Percentiles rank a stretch among this genome's conserved stretches.
Conservation (phyloP, 495 filamentous ascomycete genomes). For the Patellaria atrata region DNA sequence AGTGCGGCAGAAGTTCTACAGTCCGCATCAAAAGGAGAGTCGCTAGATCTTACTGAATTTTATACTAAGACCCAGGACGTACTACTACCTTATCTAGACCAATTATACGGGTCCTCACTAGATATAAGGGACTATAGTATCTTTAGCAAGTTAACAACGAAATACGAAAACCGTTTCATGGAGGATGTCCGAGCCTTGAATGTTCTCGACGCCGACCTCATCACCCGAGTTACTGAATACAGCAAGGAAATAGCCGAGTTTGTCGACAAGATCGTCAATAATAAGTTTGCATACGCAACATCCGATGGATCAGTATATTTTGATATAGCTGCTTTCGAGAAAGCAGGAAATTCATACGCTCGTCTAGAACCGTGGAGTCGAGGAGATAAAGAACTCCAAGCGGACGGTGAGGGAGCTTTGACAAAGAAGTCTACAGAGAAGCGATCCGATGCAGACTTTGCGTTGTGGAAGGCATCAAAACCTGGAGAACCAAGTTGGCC, state of each 20-base stretch:
- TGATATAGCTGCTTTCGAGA: slow-evolving; percentile 78
- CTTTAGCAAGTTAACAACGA: slow-evolving; percentile 66
- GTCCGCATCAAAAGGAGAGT: slow-evolving; percentile 7
- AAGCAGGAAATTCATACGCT: slow-evolving; percentile 69
- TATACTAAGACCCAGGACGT: slow-evolving; percentile 45
- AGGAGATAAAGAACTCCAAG: slow-evolving; percentile 65
- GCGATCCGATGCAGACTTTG: slow-evolving; percentile 67
- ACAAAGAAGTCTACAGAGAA: slow-evolving; percentile 52
- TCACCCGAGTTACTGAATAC: slow-evolving; percentile 85
- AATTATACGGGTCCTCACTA: slow-evolving; percentile 55
- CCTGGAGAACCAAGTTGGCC: slow-evolving; percentile 85
- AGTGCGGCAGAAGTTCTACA: slow-evolving; percentile 23
- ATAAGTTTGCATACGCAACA: slow-evolving; percentile 71
- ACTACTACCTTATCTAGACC: slow-evolving; percentile 77
- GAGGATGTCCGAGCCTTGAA: slow-evolving; percentile 79
- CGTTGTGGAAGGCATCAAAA: slow-evolving; percentile 87
- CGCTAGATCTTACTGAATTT: slow-evolving; percentile 35
- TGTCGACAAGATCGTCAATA: slow-evolving; percentile 64
- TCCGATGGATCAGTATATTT: slow-evolving; percentile 86
- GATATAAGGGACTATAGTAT: slow-evolving; percentile 60
- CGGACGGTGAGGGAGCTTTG: slow-evolving; percentile 81
- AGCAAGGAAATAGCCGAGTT: slow-evolving; percentile 68
- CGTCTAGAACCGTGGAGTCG: slow-evolving; percentile 76
- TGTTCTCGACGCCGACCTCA: slow-evolving; percentile 61
- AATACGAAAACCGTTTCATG: slow-evolving; percentile 70